These are phyloP conservation scores for Pterocarpus santalinus DNA, from an alignment of 306 rosid species.

Conservation along the genomic window DNA sequence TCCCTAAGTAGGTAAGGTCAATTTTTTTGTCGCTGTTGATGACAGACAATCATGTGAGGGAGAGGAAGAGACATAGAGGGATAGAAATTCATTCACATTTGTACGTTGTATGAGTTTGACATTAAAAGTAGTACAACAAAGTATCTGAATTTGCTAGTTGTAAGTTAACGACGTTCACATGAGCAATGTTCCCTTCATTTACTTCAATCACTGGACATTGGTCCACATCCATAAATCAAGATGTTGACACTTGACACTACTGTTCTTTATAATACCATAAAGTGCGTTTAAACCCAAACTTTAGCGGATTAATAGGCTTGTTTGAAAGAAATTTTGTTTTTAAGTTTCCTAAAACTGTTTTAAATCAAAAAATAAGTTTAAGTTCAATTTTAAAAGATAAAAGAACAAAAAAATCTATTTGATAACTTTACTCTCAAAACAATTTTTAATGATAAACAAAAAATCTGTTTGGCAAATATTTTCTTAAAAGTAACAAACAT, in stretches of 20 bases:
- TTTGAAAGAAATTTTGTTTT: no score
- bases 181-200: conserved; percentile 92
- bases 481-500: no score
- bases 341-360: no score
- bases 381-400: no score
- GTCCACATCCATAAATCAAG: conserved; percentile 82
- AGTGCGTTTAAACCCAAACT: neutral
- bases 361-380: no score
- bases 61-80: conserved; percentile 51
- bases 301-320: neutral
- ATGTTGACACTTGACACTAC: conserved; percentile 63
- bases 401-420: no score
- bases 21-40: conserved; percentile 35
- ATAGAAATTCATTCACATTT: conserved; percentile 48
- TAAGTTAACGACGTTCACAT: conserved; percentile 88
- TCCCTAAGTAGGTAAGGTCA: neutral
- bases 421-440: no score
- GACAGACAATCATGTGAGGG: conserved; percentile 57
- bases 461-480: no score
- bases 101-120: conserved; percentile 60
- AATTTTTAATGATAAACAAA: no score
- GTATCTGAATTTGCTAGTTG: conserved; percentile 83
- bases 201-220: conserved; percentile 80
- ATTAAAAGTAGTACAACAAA: conserved; percentile 50
- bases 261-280: conserved; percentile 42